Evolutionary conservation across 345 rosid genomes (phyloP).

Genomic region (Angophora floribunda): DNA sequence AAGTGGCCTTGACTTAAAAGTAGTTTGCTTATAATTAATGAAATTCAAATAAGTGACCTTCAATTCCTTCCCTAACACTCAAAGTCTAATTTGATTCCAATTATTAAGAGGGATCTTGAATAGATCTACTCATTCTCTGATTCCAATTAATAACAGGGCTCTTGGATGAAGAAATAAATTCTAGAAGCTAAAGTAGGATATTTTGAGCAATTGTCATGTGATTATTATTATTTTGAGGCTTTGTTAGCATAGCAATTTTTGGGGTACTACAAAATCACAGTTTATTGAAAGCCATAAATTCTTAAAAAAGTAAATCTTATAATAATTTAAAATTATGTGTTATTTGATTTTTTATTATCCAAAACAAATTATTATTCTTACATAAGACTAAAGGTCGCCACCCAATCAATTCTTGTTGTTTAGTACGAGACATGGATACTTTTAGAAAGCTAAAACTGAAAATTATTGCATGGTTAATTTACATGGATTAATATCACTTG

Average conservation of each 20-base stretch:
- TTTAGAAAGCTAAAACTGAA: neutral
- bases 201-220: neutral
- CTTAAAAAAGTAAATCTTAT: no score
- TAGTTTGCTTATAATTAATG: neutral
- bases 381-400: no score
- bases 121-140: no score
- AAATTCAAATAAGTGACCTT: neutral
- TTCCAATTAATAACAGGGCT: neutral
- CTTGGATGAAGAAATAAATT: neutral
- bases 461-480: neutral
- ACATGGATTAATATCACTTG: neutral
- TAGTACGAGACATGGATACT: neutral
- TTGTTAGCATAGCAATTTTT: no score
- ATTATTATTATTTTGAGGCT: no score
- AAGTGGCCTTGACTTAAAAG: neutral
- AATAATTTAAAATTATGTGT: no score
- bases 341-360: no score
- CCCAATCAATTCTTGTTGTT: neutral
- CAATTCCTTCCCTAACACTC: neutral
- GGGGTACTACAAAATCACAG: no score
- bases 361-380: no score
- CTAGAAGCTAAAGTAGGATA: neutral
- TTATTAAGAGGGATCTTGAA: neutral
- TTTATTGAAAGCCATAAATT: no score
- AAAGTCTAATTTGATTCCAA: neutral